phyloP scores from a whole-genome alignment of 2,329 filamentous ascomycete species.

The Triangularia setosa region DNA sequence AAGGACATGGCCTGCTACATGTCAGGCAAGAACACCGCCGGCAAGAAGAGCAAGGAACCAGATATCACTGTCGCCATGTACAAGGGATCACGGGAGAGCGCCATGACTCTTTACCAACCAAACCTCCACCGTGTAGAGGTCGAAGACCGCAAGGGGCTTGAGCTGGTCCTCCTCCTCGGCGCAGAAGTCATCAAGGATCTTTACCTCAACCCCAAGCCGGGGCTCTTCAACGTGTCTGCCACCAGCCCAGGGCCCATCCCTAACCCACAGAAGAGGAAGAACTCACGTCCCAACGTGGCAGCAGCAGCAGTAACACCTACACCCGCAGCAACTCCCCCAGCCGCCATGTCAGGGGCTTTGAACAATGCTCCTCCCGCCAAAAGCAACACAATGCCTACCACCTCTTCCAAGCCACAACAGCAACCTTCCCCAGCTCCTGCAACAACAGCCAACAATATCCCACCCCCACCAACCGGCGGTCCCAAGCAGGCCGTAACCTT shows the following conservation, averaged over 20 bases:
- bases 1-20: slow-evolving; percentile 88
- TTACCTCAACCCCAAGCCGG: slow-evolving; percentile 60
- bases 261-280: slow-evolving; percentile 36
- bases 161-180: slow-evolving; percentile 68
- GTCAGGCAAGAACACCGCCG: slow-evolving; percentile 69
- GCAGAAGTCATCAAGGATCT: slow-evolving; percentile 64
- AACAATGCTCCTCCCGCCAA: slow-evolving; percentile 28
- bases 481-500: slow-evolving; percentile 20
- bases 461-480: slow-evolving; percentile 31
- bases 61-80: slow-evolving; percentile 94
- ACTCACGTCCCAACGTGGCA: slow-evolving; percentile 39
- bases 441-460: slow-evolving; percentile 38
- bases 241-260: slow-evolving; percentile 38
- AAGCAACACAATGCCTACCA: background rate
- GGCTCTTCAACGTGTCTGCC: slow-evolving; percentile 70
- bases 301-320: slow-evolving; percentile 22
- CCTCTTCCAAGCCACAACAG: slow-evolving; percentile 31
- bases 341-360: slow-evolving; percentile 41
- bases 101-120: slow-evolving; percentile 84
- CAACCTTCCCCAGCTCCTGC: slow-evolving; percentile 42
- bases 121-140: slow-evolving; percentile 88
- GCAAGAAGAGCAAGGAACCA: slow-evolving; percentile 81
- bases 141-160: slow-evolving; percentile 89
- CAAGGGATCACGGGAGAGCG: slow-evolving; percentile 59
- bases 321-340: slow-evolving; percentile 15